phyloP scores from a whole-genome alignment of 1,284 basidiomycete species.

The Trametes pubescens region DNA sequence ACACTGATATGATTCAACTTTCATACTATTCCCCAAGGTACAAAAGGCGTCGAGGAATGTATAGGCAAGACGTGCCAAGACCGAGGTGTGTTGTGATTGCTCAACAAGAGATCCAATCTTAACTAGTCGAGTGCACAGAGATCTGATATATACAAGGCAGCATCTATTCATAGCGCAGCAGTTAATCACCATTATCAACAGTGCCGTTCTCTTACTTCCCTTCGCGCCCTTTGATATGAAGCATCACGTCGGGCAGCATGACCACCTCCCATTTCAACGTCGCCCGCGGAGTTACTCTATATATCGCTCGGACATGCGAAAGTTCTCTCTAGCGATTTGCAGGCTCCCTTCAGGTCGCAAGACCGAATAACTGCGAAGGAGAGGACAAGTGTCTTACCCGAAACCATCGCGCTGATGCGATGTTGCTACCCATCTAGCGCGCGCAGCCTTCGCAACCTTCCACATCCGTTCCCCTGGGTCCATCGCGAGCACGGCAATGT shows the following conservation, averaged over 20 bases:
- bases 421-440: slow-evolving; percentile 16
- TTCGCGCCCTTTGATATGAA: too few species aligned
- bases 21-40: not conserved
- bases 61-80: not conserved
- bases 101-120: not conserved
- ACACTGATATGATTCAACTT: not conserved
- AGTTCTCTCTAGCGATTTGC: not conserved
- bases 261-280: not conserved
- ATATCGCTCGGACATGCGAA: not conserved
- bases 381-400: not conserved
- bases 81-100: not conserved
- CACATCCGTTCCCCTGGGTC: not conserved
- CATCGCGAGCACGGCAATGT: not conserved
- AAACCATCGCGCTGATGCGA: slow-evolving; percentile 2
- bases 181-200: not conserved
- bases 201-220: not conserved
- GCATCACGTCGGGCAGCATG: not conserved
- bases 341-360: not conserved
- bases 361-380: not conserved
- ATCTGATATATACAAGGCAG: not conserved
- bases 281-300: too few species aligned
- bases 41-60: not conserved
- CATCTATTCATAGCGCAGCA: not conserved
- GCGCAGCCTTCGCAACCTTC: not conserved
- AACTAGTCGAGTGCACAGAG: not conserved